Percentiles rank a stretch among this genome's conserved stretches.
phyloP scores from a whole-genome alignment of 345 rosid genomes.

The Eucalyptus regnans region DNA sequence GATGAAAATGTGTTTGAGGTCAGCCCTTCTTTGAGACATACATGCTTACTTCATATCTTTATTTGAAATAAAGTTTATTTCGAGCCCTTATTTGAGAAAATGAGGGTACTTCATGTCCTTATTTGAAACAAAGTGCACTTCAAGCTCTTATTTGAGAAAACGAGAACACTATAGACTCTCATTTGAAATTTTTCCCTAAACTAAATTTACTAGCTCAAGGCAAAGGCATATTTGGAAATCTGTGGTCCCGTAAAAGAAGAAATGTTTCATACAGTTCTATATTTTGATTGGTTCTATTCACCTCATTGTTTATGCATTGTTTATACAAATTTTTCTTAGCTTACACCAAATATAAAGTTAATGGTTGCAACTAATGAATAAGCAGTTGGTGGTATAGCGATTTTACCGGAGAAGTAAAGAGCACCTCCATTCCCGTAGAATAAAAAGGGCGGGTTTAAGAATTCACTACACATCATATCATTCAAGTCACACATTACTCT shows the following conservation, averaged over 20 bases:
- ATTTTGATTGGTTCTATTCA: neutral
- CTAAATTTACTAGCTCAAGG: neutral
- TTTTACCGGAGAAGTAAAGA: neutral
- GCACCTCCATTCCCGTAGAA: neutral
- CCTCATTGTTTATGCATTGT: neutral
- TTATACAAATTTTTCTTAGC: neutral
- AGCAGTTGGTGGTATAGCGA: neutral
- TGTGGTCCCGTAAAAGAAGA: neutral
- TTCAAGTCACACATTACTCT: neutral
- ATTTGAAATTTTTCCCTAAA: no score
- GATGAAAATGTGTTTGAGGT: no score
- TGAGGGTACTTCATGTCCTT: fast-evolving
- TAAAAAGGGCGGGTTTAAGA: neutral
- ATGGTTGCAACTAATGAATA: neutral
- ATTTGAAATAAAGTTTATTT: no score
- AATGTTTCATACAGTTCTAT: neutral
- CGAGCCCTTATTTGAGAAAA: fast-evolving
- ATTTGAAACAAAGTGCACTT: no score
- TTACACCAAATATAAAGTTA: neutral
- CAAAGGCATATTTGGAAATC: neutral
- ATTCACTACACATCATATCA: neutral
- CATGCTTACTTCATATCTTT: no score
- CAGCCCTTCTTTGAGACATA: no score
- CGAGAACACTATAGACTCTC: no score
- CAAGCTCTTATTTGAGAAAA: no score